Evolutionary conservation across 305 asterid genomes (phyloP).

Genomic region (Andrographis paniculata): DNA sequence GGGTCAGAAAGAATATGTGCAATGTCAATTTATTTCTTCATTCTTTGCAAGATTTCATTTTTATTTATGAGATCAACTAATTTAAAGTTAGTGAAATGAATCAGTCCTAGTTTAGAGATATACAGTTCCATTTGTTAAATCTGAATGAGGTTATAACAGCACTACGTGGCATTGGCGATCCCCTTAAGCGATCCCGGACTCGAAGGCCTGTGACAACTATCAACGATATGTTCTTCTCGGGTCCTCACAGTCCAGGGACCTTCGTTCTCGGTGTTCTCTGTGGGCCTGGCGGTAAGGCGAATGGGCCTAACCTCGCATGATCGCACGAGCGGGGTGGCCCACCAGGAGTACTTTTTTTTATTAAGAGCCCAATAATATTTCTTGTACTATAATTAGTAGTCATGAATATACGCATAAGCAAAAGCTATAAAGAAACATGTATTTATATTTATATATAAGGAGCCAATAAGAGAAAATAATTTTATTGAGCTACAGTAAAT

Average conservation of each 20-base stretch:
- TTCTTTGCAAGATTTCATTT: not conserved
- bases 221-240: not conserved
- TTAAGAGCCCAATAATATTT: conserved; percentile 27
- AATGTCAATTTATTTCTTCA: no score
- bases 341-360: conserved; percentile 23
- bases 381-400: conserved; percentile 13
- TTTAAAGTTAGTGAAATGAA: no score
- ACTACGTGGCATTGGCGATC: no score
- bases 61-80: no score
- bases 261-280: conserved; percentile 3
- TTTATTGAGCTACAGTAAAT: not conserved
- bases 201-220: no score
- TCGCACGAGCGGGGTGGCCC: conserved; percentile 83
- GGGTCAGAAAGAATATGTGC: not conserved
- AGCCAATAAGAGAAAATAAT: not conserved
- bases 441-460: not conserved
- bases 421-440: not conserved
- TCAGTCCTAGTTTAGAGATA: no score
- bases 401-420: conserved; percentile 20
- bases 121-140: no score
- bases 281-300: conserved; percentile 24
- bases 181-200: no score
- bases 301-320: conserved; percentile 58
- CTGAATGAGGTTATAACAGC: no score
- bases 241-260: not conserved